Conservation (phyloP, 371 early-diverging fungal species). For the Mortierella sp. region DNA sequence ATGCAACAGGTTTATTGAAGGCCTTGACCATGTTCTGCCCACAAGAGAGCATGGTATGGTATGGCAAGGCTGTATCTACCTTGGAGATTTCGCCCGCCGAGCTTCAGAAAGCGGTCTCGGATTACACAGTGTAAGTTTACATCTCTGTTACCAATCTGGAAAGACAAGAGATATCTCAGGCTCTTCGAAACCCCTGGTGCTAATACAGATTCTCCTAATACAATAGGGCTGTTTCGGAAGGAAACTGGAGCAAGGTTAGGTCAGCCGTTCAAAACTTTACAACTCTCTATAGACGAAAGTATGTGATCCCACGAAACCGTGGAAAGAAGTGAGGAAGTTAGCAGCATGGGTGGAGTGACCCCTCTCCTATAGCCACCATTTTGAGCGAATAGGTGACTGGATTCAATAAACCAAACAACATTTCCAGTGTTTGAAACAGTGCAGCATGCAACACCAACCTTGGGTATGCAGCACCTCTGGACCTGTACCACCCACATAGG, state of each 20-base stretch:
- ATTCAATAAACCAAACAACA: no score
- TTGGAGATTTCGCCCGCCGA: conserved; percentile 32
- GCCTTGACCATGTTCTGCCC: conserved; percentile 58
- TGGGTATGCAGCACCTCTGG: no score
- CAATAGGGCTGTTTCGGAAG: conserved; percentile 30
- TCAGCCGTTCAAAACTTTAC: conserved; percentile 40
- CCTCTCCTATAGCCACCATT: no score
- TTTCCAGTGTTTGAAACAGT: no score
- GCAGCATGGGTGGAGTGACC: background rate
- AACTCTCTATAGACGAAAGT: conserved; percentile 39
- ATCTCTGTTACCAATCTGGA: background rate
- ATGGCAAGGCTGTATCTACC: conserved; percentile 34
- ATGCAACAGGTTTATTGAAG: conserved; percentile 58
- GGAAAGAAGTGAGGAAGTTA: conserved; percentile 26
- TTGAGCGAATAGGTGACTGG: no score
- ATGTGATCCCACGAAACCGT: conserved; percentile 36
- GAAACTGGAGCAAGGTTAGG: conserved; percentile 39
- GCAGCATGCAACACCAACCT: no score
- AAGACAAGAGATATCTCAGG: background rate
- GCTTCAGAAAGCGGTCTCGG: conserved; percentile 35
- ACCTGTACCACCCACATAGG: no score
- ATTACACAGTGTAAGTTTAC: conserved; percentile 30
- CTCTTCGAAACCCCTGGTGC: background rate
- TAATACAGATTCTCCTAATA: background rate
- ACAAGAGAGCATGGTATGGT: conserved; percentile 40